Base-by-base conservation (phyloP, 495 filamentous ascomycete species). In the Penicillium subrubescens region DNA sequence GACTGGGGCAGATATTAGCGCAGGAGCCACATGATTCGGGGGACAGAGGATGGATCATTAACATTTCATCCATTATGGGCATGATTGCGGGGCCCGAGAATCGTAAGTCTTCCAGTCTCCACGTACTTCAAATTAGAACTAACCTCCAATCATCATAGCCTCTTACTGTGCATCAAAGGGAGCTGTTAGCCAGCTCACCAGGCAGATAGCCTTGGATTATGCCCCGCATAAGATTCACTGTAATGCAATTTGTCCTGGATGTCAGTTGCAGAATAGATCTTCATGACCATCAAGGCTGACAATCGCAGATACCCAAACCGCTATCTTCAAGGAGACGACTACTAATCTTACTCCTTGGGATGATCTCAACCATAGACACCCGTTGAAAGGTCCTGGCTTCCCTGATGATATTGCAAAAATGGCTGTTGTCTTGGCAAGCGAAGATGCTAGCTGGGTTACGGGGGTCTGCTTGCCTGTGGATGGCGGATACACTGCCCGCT, bases 1-100 rank as follows among this genome's bases (percentile, higher is more conserved):
- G n/a, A n/a, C n/a, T n/a, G n/a, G n/a, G n/a, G n/a, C n/a, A n/a
- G n/a, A n/a, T n/a, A n/a, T n/a, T n/a, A n/a, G n/a, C n/a, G n/a
- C 86, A 88, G 62, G 75, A 80, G 8, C 77, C 73, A 0, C 70
- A 75, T 61, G 31, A 72, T 0, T 79, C 69, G 3, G 79, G 81
- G 6, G 78, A 86, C 62, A 61, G 83, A 44, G 86, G 86, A 10
- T 86, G 84, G 83, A 85, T 88, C 39, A 70, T 87, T 33, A 88
- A 86, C 57, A 80, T 83, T 0, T 77, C 82, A 1, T 81, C 77
- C 7, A 75, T 83, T 25, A 70, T 80, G 63, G 83, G 84, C 0
- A 60, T 83, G 21, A 75, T 84, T 53, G 82, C 64, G 31, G 41
- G 65, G 1, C 66, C 48, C 10, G 66, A 73, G 33, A 69, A 67